phyloP scores from a whole-genome alignment of 441 rosid species.

The Erysimum cheiri region DNA sequence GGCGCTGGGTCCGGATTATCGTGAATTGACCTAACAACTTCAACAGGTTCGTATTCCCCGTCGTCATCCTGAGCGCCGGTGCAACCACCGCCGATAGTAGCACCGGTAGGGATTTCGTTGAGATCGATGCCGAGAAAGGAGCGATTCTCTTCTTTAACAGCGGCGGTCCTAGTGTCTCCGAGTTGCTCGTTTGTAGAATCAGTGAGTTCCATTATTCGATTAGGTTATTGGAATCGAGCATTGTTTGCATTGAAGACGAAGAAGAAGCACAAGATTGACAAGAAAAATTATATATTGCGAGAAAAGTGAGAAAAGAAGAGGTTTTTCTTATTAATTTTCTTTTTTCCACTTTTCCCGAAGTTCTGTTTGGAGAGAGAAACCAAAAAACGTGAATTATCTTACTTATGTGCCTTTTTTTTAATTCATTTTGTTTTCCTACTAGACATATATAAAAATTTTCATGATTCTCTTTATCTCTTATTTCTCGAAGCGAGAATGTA shows the following conservation, averaged over 20 bases:
- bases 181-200: conserved; percentile 48
- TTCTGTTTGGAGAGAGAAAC: conserved; percentile 32
- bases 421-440: background rate
- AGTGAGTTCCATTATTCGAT: conserved; percentile 66
- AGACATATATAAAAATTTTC: too few relatives aligned
- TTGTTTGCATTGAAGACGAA: conserved; percentile 41
- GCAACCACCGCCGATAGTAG: conserved; percentile 45
- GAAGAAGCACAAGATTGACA: conserved; percentile 12
- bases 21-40: conserved; percentile 63
- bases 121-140: conserved; percentile 84
- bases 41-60: conserved; percentile 52
- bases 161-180: conserved; percentile 29
- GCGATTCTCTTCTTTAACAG: conserved; percentile 48
- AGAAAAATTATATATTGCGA: background rate
- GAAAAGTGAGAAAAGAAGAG: conserved; percentile 32
- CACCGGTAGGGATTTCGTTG: conserved; percentile 81
- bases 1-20: conserved; percentile 63
- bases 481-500: too few relatives aligned
- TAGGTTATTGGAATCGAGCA: conserved; percentile 44
- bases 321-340: conserved; percentile 33
- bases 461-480: too few relatives aligned
- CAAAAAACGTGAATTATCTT: conserved; percentile 36
- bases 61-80: conserved; percentile 37
- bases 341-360: conserved; percentile 43
- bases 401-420: background rate